Conservation (phyloP, 179 eudicot species). For the Patellifolia procumbens region DNA sequence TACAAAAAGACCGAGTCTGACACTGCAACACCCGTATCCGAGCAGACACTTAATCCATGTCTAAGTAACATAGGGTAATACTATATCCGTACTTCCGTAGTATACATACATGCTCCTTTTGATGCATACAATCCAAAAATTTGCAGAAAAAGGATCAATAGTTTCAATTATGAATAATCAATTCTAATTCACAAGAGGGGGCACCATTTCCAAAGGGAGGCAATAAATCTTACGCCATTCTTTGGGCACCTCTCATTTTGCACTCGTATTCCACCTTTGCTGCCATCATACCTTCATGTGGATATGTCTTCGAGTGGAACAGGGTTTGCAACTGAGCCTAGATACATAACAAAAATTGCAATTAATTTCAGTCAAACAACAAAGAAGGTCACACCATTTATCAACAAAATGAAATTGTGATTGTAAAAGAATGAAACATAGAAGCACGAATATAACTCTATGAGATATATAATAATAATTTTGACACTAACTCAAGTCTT, state of each 20-base stretch:
- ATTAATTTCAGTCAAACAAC: conserved; percentile 13
- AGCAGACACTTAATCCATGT: no score
- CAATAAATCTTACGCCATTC: conserved; percentile 82
- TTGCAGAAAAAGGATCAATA: background rate
- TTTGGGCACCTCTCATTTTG: conserved; percentile 92
- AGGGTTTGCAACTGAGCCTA: conserved; percentile 87
- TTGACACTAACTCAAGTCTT: no score
- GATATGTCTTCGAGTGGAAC: conserved; percentile 69
- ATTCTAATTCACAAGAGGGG: background rate
- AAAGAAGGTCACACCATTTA: background rate
- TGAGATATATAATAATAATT: no score
- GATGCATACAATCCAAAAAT: background rate
- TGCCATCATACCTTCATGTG: conserved; percentile 76
- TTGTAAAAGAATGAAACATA: background rate
- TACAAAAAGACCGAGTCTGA: no score
- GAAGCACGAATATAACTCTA: no score
- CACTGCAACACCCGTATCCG: no score
- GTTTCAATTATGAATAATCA: background rate
- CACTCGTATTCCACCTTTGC: conserved; percentile 98
- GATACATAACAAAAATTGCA: conserved; percentile 17
- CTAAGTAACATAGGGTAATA: background rate
- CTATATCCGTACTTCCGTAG: background rate
- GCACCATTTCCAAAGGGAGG: conserved; percentile 11
- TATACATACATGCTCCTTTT: background rate
- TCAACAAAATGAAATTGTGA: background rate